These are phyloP conservation scores for Tolypocladium inflatum DNA, from an alignment of 2,329 filamentous ascomycete genomes.

Conservation along the genomic window DNA sequence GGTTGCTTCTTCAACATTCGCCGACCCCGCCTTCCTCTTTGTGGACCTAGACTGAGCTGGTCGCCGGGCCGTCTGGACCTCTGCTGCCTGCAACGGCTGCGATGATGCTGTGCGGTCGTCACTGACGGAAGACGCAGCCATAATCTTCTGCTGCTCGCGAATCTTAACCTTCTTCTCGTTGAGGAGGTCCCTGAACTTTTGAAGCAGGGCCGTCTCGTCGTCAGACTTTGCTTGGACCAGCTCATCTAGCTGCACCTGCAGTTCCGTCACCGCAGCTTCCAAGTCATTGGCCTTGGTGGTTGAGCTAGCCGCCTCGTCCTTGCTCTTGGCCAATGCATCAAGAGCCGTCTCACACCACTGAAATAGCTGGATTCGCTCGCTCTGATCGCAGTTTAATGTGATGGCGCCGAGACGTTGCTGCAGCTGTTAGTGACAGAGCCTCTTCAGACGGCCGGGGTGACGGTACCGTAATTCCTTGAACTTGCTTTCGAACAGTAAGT, in stretches of 20 bases:
- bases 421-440: conserved; percentile 10
- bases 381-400: conserved; percentile 42
- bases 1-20: conserved; percentile 31
- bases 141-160: conserved; percentile 57
- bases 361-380: conserved; percentile 54
- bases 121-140: conserved; percentile 33
- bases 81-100: conserved; percentile 13
- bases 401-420: conserved; percentile 64
- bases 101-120: conserved; percentile 18
- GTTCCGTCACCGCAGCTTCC: conserved; percentile 44
- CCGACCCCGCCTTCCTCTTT: conserved; percentile 39
- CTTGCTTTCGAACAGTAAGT: conserved; percentile 55
- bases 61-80: conserved; percentile 15
- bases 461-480: conserved; percentile 59
- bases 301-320: conserved; percentile 31
- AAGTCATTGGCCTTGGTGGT: conserved; percentile 35
- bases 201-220: conserved; percentile 56
- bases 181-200: conserved; percentile 60
- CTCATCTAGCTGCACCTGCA: conserved; percentile 56
- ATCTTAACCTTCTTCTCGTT: conserved; percentile 79
- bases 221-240: conserved; percentile 56
- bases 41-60: conserved; percentile 27
- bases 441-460: conserved; percentile 5
- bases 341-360: conserved; percentile 60
- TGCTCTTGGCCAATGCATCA: conserved; percentile 34